Conservation (phyloP, 2,329 filamentous ascomycete genomes). For the Chaetomium strumarium region DNA sequence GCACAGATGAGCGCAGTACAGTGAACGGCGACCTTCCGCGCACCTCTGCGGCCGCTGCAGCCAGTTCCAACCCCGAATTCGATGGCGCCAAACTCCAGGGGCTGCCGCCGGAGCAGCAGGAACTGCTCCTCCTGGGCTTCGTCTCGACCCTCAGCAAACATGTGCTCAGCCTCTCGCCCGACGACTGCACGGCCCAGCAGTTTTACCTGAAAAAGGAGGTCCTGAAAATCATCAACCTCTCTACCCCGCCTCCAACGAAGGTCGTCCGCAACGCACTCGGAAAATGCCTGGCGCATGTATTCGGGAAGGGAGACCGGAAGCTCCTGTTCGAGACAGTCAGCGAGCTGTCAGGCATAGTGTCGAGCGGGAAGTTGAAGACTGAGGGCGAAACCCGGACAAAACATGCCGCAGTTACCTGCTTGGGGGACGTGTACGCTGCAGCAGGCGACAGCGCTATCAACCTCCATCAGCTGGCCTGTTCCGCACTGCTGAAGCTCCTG, state of each 20-base stretch:
- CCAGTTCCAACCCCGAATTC: constrained; percentile 64
- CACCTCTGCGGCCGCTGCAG: constrained; percentile 31
- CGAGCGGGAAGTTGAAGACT: constrained; percentile 63
- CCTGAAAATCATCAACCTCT: constrained; percentile 82
- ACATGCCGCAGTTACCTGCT: constrained; percentile 79
- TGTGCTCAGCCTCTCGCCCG: constrained; percentile 65
- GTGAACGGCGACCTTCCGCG: constrained; percentile 31
- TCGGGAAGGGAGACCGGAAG: constrained; percentile 81
- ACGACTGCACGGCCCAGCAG: constrained; percentile 83
- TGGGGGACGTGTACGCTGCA: constrained; percentile 85
- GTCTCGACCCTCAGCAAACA: constrained; percentile 77
- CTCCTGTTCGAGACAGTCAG: constrained; percentile 92
- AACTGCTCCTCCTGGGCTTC: constrained; percentile 87
- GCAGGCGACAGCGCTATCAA: constrained; percentile 90
- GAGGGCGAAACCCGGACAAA: constrained; percentile 74
- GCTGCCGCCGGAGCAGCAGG: constrained; percentile 89
- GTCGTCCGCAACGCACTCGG: constrained; percentile 88
- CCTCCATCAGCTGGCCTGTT: constrained; percentile 68
- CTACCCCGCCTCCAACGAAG: constrained; percentile 74
- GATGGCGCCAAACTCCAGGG: constrained; percentile 84
- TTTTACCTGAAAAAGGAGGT: constrained; percentile 89
- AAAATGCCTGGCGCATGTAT: constrained; percentile 74
- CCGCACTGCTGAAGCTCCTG: constrained; percentile 67
- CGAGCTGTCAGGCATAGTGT: constrained; percentile 69
- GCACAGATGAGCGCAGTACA: constrained; percentile 28